Percentiles rank a stretch among this genome's conserved stretches.
phyloP scores from a whole-genome alignment of 2,329 filamentous ascomycete species.

The Corinectria fuckeliana region DNA sequence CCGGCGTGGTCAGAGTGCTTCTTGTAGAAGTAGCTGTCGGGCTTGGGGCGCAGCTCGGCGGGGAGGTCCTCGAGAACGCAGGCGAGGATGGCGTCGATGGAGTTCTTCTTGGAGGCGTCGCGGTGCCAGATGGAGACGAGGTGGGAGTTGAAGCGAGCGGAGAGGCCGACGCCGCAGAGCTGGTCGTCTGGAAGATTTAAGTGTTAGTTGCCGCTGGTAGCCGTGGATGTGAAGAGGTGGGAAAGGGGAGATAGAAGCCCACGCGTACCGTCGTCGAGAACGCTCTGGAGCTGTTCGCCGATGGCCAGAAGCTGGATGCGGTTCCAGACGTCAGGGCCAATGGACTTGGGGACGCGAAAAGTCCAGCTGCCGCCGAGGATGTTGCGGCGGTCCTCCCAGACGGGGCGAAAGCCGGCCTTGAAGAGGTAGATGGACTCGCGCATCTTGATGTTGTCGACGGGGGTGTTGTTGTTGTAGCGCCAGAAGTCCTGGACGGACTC shows the following conservation, averaged over 20 bases:
- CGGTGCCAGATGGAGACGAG: constrained; percentile 95
- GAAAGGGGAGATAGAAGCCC: background rate
- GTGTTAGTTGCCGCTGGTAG: constrained; percentile 11
- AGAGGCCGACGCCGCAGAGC: constrained; percentile 87
- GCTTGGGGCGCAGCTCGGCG: constrained; percentile 73
- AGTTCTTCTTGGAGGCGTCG: constrained; percentile 79
- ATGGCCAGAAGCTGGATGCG: constrained; percentile 82
- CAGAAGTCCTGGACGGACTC: constrained; percentile 87
- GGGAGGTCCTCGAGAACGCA: constrained; percentile 78
- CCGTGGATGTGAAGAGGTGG: constrained; percentile 5
- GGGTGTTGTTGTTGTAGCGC: constrained; percentile 82
- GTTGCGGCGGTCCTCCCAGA: constrained; percentile 90
- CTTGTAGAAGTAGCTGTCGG: constrained; percentile 82
- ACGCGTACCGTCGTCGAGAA: constrained; percentile 70
- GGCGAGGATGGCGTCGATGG: constrained; percentile 75
- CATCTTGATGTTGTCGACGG: constrained; percentile 76
- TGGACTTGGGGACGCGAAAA: constrained; percentile 83
- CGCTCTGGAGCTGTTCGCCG: constrained; percentile 79
- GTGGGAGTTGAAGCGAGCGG: constrained; percentile 86
- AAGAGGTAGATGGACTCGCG: constrained; percentile 81
- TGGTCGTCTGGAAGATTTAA: constrained; percentile 69
- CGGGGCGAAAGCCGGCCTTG: constrained; percentile 76
- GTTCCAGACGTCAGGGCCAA: constrained; percentile 78
- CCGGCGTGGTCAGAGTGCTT: constrained; percentile 87
- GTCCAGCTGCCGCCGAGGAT: constrained; percentile 88